Conservation (phyloP, 306 rosid species). For the Albizia julibrissin region DNA sequence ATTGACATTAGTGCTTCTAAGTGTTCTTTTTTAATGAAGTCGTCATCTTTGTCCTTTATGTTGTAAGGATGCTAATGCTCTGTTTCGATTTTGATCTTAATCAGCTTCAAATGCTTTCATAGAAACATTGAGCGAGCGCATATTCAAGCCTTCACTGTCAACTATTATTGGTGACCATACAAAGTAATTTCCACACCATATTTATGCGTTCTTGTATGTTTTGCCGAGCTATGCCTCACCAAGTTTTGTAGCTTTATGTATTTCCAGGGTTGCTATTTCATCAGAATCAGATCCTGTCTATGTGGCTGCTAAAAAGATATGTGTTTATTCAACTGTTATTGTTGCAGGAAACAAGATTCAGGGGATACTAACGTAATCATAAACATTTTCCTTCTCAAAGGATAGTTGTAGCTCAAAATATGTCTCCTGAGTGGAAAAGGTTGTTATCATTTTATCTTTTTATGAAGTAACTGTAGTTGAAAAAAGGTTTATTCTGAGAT, state of each 20-base stretch:
- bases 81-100: constrained; percentile 32
- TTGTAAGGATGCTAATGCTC: constrained; percentile 27
- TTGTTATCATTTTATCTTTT: constrained; percentile 27
- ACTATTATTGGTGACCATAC: constrained; percentile 68
- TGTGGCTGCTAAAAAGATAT: constrained; percentile 89
- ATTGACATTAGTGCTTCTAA: neutral
- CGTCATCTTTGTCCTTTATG: constrained; percentile 17
- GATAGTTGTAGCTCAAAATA: constrained; percentile 87
- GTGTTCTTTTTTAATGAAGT: neutral
- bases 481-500: constrained; percentile 48
- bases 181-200: constrained; percentile 53
- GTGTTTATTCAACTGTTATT: constrained; percentile 71
- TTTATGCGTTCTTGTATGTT: constrained; percentile 29
- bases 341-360: constrained; percentile 68
- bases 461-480: constrained; percentile 42
- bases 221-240: constrained; percentile 35
- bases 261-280: constrained; percentile 78
- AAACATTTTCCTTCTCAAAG: constrained; percentile 44
- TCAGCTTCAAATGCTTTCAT: constrained; percentile 82
- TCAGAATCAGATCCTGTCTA: constrained; percentile 77
- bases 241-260: constrained; percentile 51
- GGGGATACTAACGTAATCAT: constrained; percentile 81
- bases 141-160: constrained; percentile 89
- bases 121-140: constrained; percentile 91
- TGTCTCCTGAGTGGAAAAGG: constrained; percentile 93